Base-by-base conservation (phyloP, 116 monocot genomes). In the Trichopus zeylanicus region DNA sequence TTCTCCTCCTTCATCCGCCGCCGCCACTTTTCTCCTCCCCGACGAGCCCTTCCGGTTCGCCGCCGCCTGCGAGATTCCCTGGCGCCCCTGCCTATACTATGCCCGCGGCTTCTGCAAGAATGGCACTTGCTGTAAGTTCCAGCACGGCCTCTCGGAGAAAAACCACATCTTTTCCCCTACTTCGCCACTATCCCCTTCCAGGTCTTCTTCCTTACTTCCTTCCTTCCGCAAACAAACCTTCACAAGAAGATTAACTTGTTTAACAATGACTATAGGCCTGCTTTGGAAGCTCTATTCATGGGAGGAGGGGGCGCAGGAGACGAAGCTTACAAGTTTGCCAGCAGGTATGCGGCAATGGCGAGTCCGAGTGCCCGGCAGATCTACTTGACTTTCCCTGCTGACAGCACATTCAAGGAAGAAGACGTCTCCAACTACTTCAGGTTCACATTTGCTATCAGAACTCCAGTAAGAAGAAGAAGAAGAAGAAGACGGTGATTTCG, bases 101-200 rank as follows among this genome's bases (percentile, higher is more conserved):
- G 91, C 91, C 1, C 72, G 91, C 24, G 91, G 91, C 0, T 91
- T 71, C 73, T 91, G 86, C 64, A 91, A 91, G 75, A 91, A 92
- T 65, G 87, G 92, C 30, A 84, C 56, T 54, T 71, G 62, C 55
- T 86, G 84, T 56, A 52, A 86, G 57, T 91, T 95, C 51, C 76
- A 84, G 24, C 95, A 95, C 53, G 80, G 81, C 22, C 59, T 72
- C 0, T 55, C 77, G 18, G 88, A 85, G 5, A 87, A 87, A 58
- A 95, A 81, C 76, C 94, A 75, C 46, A 62, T 10, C 90, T 84
- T 18, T 81, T 73, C 85, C 8, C 77, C 82, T 0, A 70, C 76
- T 0, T 25, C 25, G 15, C 26, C 60, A 25, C 22, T 60, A 9
- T 46, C 60, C 4, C 42, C 42, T 18, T 42, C 42, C 42, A 42